Evolutionary conservation across 352 stramenopile species (phyloP).

Genomic region (Globisporangium parvum): DNA sequence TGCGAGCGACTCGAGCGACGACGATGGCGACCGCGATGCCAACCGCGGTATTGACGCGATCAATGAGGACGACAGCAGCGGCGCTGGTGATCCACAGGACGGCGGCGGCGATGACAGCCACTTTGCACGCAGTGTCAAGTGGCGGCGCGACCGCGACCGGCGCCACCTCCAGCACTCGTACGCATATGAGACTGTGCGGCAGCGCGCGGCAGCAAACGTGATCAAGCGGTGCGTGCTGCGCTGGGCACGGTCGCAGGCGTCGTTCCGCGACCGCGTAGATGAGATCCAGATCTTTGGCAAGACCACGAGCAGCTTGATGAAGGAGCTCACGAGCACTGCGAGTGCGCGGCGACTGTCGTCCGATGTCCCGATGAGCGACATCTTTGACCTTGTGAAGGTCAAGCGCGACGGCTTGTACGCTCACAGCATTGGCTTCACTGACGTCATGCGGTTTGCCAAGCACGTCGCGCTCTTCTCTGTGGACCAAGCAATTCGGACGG

Average conservation of each 20-base stretch:
- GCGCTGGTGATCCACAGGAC: background rate
- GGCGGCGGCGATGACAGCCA: background rate
- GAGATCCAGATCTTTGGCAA: conserved; percentile 60
- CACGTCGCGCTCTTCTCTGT: conserved; percentile 62
- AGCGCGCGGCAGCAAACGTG: conserved; percentile 45
- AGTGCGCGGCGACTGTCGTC: conserved; percentile 2
- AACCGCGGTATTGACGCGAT: conserved; percentile 1
- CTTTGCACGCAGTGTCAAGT: background rate
- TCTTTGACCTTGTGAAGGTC: conserved; percentile 36
- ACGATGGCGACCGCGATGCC: conserved; percentile 23
- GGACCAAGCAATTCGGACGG: conserved; percentile 48
- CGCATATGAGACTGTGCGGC: conserved; percentile 46
- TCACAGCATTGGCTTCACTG: conserved; percentile 40
- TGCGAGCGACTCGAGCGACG: conserved; percentile 17
- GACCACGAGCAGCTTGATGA: conserved; percentile 42
- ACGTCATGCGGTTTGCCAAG: conserved; percentile 63
- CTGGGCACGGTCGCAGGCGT: conserved; percentile 44
- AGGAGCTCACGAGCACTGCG: conserved; percentile 29
- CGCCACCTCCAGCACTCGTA: conserved; percentile 32
- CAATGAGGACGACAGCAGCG: conserved; percentile 20
- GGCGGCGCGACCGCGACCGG: background rate
- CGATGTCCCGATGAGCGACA: conserved; percentile 15
- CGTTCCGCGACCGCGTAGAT: conserved; percentile 47
- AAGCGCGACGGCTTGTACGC: conserved; percentile 16
- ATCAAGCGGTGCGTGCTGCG: conserved; percentile 56